Percentiles rank a stretch among this genome's conserved stretches.
Evolutionary conservation across 2,329 filamentous ascomycete species (phyloP).

Genomic region (Neurospora crassa): DNA sequence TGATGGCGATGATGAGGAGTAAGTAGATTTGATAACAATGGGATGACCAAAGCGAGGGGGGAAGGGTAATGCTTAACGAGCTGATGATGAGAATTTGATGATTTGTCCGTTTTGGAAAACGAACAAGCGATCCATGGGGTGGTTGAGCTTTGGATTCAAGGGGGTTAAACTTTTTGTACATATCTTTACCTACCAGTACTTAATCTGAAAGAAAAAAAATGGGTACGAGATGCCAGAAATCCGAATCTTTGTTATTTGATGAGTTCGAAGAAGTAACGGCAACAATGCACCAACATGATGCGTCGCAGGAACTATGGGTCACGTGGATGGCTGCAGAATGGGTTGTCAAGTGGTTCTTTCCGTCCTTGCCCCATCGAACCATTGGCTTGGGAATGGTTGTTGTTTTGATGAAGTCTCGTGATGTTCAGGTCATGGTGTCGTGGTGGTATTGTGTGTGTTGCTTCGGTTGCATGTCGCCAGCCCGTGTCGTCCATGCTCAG

Average conservation of each 20-base stretch:
- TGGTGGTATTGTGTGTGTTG: not conserved
- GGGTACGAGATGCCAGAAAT: not conserved
- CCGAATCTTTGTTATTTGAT: not conserved
- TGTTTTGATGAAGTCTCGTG: not conserved
- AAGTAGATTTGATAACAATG: not conserved
- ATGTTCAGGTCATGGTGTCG: not conserved
- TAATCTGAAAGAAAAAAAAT: not conserved
- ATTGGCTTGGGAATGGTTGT: not conserved
- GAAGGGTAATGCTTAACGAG: not conserved
- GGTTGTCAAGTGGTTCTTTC: conserved; percentile 8
- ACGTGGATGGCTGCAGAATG: conserved; percentile 23
- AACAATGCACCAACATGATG: conserved; percentile 25
- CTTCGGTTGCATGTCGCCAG: not conserved
- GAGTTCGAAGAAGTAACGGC: not conserved
- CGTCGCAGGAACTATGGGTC: conserved; percentile 19
- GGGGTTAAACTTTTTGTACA: not conserved
- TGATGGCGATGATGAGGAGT: conserved; percentile 7
- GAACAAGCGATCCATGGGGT: not conserved
- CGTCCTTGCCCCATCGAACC: not conserved
- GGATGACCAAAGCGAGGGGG: not conserved
- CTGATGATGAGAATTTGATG: not conserved
- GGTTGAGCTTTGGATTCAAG: not conserved
- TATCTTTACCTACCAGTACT: not conserved
- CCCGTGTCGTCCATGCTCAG: not conserved
- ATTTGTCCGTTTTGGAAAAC: not conserved